Base-by-base conservation (phyloP, 345 rosid species). In the Theobroma cacao region DNA sequence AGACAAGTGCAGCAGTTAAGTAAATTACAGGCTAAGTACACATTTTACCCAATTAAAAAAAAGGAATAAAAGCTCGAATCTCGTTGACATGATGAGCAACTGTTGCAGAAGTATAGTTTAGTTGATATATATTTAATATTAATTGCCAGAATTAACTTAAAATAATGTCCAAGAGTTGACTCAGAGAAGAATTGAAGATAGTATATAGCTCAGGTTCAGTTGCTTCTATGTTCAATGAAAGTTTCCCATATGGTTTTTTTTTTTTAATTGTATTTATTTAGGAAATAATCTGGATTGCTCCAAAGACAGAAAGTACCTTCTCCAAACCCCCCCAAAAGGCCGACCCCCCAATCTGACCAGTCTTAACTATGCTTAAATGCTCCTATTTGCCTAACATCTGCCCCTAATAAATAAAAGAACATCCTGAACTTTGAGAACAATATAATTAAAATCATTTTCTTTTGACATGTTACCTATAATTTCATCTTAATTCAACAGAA, bases 161-260 rank as follows among this genome's bases (percentile, higher is more conserved):
- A 4, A 41, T 67, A 47, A 18, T 70, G 40, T n/a, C 47, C 58
- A 28, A 30, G 74, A 40, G 74, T 70, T 70, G 75, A 70, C 75
- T 70, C 60, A 48, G 20, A 30, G 15, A 14, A 30, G 15, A n/a
- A n/a, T n/a, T n/a, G n/a, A 28, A 60, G 65, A 60, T 60, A 17
- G 33, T 30, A 38, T 3, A 38, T 9, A 40, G 7, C 40, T 17
- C 1, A 62, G 43, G 43, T 31, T 38, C 43, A 33, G 17, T 63
- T 63, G 26, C 11, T 15, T 15, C 41, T 31, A 5, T 17, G 31
- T 62, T 31, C 67, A 30, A 1, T n/a, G 2, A n/a, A 0, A 2
- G 13, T 55, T 22, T 22, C 28, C 28, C 60, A 1, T 9, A 55
- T 22, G 28, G 28, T 5, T 5, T 38, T 5, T 5, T 41, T 5